Evolutionary conservation across 805 yeast genomes (phyloP).

Genomic region (Scheffersomyces amazonensis): DNA sequence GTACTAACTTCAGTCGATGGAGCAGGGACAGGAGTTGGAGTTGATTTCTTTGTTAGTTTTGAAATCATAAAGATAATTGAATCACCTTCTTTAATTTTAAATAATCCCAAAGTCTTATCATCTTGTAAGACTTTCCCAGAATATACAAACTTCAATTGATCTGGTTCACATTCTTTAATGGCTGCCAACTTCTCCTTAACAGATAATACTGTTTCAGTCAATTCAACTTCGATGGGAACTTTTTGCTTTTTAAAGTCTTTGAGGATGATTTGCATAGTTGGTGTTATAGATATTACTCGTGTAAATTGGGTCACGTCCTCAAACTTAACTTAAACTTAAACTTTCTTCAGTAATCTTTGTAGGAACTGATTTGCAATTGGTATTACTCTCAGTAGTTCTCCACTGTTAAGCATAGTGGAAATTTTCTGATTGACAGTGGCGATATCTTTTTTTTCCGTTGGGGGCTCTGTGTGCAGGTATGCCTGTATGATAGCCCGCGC

Average conservation of each 20-base stretch:
- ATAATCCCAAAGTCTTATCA: conserved; percentile 66
- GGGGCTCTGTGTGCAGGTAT: no score
- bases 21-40: conserved; percentile 20
- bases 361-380: no score
- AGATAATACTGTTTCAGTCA: conserved; percentile 60
- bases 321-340: no score
- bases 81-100: conserved; percentile 79
- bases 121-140: conserved; percentile 90
- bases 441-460: no score
- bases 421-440: no score
- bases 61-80: conserved; percentile 92
- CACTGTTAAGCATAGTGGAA: no score
- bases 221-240: conserved; percentile 75
- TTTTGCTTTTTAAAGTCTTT: conserved; percentile 93
- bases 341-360: no score
- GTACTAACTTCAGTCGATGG: conserved; percentile 13
- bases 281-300: no score
- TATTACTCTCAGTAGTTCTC: no score
- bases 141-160: conserved; percentile 84
- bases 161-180: conserved; percentile 63
- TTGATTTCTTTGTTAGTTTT: conserved; percentile 30
- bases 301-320: no score
- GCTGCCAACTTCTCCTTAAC: conserved; percentile 73
- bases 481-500: no score
- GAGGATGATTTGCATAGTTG: conserved; percentile 71